Evolutionary conservation across 2,329 filamentous ascomycete species (phyloP).

Genomic region (Thelonectria blattea): DNA sequence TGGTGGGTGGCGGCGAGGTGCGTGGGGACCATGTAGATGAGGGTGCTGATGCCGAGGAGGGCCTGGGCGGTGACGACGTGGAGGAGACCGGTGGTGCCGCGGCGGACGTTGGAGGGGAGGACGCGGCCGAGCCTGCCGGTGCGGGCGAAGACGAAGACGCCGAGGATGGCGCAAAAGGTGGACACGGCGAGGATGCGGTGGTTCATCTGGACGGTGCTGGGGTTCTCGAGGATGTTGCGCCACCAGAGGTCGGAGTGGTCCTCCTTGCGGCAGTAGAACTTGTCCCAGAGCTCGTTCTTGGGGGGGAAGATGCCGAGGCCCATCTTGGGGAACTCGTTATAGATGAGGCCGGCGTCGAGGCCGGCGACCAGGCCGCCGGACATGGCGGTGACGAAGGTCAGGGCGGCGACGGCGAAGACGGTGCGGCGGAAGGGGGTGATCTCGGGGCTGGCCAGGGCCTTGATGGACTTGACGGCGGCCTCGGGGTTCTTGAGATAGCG

Average conservation of each 20-base stretch:
- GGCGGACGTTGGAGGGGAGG: slow-evolving; percentile 68
- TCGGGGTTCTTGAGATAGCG: slow-evolving; percentile 72
- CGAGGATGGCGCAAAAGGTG: slow-evolving; percentile 81
- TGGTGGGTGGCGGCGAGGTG: slow-evolving; percentile 90
- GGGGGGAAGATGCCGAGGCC: slow-evolving; percentile 83
- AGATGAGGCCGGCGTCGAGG: slow-evolving; percentile 94
- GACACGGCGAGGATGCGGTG: slow-evolving; percentile 91
- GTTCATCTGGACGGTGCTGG: slow-evolving; percentile 91
- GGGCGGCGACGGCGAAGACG: slow-evolving; percentile 70
- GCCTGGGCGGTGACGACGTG: slow-evolving; percentile 85
- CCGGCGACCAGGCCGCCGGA: slow-evolving; percentile 94
- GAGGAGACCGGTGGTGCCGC: slow-evolving; percentile 78
- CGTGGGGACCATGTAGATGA: slow-evolving; percentile 92
- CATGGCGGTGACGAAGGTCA: slow-evolving; percentile 90
- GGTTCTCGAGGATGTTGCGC: slow-evolving; percentile 98
- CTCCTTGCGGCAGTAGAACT: slow-evolving; percentile 80
- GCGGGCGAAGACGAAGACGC: slow-evolving; percentile 81
- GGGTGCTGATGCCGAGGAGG: slow-evolving; percentile 83
- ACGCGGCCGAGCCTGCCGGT: slow-evolving; percentile 62
- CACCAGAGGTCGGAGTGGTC: slow-evolving; percentile 89
- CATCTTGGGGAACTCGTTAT: slow-evolving; percentile 99
- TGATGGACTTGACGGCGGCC: slow-evolving; percentile 64
- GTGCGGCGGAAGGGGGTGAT: slow-evolving; percentile 76
- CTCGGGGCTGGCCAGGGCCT: slow-evolving; percentile 68
- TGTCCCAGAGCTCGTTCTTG: slow-evolving; percentile 79